These are phyloP conservation scores for Alloteropsis semialata DNA, from an alignment of 176 grass and related monocot species.

Conservation along the genomic window DNA sequence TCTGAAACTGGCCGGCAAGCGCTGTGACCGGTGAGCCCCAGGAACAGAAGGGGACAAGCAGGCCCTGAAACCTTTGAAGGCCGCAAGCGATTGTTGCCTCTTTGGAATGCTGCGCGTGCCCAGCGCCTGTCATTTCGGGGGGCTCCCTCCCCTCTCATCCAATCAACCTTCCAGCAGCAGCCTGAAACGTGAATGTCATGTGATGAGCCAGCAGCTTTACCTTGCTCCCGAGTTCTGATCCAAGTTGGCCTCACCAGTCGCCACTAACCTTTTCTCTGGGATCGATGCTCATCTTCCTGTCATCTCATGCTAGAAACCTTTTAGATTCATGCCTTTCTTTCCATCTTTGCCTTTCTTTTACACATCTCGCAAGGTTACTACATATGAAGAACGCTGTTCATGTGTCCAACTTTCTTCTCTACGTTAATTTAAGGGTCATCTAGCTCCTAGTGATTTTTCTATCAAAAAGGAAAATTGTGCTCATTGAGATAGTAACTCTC, in stretches of 20 bases:
- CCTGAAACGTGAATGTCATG: conserved; percentile 29
- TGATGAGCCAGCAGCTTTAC: conserved; percentile 25
- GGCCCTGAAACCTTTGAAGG: conserved; percentile 35
- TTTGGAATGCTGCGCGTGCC: conserved; percentile 35
- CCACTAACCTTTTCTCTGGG: background rate
- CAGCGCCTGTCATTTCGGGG: conserved; percentile 23
- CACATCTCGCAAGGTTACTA: background rate
- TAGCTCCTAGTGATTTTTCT: background rate
- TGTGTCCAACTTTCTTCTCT: background rate
- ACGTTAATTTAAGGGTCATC: background rate
- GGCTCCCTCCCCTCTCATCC: too few species aligned
- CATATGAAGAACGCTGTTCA: background rate
- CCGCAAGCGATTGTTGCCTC: conserved; percentile 34
- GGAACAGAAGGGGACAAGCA: conserved; percentile 30
- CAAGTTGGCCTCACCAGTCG: conserved; percentile 15
- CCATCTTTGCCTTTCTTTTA: background rate
- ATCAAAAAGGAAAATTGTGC: background rate
- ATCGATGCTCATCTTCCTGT: background rate
- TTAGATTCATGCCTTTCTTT: background rate
- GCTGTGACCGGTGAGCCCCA: conserved; percentile 7
- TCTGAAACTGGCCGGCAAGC: background rate
- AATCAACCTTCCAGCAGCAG: background rate
- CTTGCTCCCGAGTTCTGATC: background rate
- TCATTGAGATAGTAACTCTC: background rate
- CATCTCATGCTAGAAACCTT: conserved; percentile 14